phyloP scores from a whole-genome alignment of 257 asterid species.

The Osmanthus fragrans region DNA sequence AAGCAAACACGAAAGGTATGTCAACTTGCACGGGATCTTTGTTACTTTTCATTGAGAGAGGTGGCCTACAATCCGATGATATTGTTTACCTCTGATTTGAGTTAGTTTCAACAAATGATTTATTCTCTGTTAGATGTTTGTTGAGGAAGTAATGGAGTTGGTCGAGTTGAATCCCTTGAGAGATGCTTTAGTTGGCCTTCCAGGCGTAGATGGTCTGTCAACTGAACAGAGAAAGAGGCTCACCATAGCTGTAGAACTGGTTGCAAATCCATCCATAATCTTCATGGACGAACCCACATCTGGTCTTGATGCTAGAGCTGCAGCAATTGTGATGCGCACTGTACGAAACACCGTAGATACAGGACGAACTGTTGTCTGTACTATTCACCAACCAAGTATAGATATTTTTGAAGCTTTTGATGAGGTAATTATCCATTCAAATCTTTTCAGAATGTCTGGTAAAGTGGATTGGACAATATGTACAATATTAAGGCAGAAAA shows the following conservation, averaged over 20 bases:
- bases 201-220: conserved; percentile 83
- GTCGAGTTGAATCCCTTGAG: conserved; percentile 73
- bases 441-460: background rate
- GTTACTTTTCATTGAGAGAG: background rate
- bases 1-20: conserved; percentile 53
- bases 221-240: conserved; percentile 89
- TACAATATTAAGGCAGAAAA: background rate
- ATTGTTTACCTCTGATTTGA: background rate
- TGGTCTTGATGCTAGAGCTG: conserved; percentile 91
- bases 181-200: conserved; percentile 74
- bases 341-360: conserved; percentile 89
- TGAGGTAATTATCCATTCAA: conserved; percentile 47
- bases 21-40: background rate
- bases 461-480: background rate
- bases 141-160: conserved; percentile 87
- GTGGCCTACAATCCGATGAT: background rate
- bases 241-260: conserved; percentile 85
- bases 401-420: conserved; percentile 90
- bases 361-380: conserved; percentile 83
- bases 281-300: conserved; percentile 97
- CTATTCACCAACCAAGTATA: conserved; percentile 88
- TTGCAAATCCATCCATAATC: conserved; percentile 85
- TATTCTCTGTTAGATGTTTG: conserved; percentile 56
- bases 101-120: background rate
- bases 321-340: conserved; percentile 85